phyloP scores from a whole-genome alignment of 2,329 filamentous ascomycete genomes.

The Fusarium virguliforme region DNA sequence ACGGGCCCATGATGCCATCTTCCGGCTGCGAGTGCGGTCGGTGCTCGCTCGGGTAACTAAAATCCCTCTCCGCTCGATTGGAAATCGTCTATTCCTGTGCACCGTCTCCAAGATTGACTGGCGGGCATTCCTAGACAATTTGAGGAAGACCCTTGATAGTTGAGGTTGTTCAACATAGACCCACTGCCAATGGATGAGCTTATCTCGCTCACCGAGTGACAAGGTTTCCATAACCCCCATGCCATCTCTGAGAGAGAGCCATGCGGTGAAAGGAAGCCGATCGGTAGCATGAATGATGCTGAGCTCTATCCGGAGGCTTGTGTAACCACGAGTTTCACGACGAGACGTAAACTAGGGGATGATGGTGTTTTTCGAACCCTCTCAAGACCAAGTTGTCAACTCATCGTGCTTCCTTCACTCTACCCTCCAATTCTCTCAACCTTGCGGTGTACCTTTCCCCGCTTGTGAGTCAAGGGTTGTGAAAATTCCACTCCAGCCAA shows the following conservation, averaged over 20 bases:
- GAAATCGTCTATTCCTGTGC: neutral
- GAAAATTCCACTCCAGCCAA: slow-evolving; percentile 2
- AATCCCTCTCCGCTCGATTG: slow-evolving; percentile 5
- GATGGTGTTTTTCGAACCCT: neutral
- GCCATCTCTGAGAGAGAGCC: slow-evolving; percentile 6
- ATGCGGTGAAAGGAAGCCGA: slow-evolving; percentile 8
- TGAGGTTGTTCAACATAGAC: slow-evolving; percentile 8
- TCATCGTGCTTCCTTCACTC: neutral
- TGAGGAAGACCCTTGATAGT: neutral
- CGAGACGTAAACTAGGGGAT: neutral
- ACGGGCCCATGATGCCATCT: slow-evolving; percentile 31
- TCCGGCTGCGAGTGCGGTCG: neutral
- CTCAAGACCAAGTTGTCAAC: slow-evolving; percentile 3
- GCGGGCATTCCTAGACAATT: slow-evolving; percentile 11
- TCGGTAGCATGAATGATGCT: neutral
- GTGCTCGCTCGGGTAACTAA: neutral
- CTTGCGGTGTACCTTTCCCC: slow-evolving; percentile 12
- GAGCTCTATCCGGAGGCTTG: neutral
- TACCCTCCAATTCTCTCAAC: slow-evolving; percentile 1
- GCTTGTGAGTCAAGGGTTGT: slow-evolving; percentile 5
- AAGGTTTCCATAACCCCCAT: slow-evolving; percentile 12
- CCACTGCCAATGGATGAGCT: slow-evolving; percentile 29
- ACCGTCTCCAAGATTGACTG: neutral
- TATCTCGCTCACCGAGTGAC: slow-evolving; percentile 33
- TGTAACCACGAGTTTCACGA: neutral